phyloP scores from a whole-genome alignment of 192 early-diverging fungal genomes.

The Piromyces finnis region DNA sequence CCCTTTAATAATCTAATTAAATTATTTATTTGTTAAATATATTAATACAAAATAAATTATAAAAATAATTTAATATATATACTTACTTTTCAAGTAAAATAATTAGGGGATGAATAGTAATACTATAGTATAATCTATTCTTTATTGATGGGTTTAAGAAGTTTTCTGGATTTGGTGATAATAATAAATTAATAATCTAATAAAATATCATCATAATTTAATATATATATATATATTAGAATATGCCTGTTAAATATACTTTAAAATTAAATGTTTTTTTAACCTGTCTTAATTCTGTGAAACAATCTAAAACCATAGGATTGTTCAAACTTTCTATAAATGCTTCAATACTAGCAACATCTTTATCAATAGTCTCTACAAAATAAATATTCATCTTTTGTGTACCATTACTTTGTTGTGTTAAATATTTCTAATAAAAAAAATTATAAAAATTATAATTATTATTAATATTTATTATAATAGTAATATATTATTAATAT shows the following conservation, averaged over 20 bases:
- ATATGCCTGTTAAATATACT: too few relatives aligned
- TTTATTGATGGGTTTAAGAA: conserved; percentile 43
- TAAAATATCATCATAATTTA: too few relatives aligned
- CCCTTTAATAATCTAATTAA: conserved; percentile 9
- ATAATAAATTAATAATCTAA: conserved; percentile 42
- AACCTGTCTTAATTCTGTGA: conserved; percentile 57
- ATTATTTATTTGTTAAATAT: conserved; percentile 1
- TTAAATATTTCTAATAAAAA: conserved; percentile 31
- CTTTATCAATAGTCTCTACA: conserved; percentile 40
- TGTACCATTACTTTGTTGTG: neutral
- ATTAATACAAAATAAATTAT: neutral
- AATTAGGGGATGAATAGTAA: conserved; percentile 41
- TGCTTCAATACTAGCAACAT: conserved; percentile 53
- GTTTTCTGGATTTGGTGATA: conserved; percentile 61
- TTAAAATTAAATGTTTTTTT: too few relatives aligned
- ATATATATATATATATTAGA: too few relatives aligned
- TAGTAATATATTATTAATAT: too few relatives aligned
- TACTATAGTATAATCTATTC: conserved; percentile 39
- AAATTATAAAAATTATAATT: conserved; percentile 32
- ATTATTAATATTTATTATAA: too few relatives aligned
- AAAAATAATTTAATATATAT: too few relatives aligned
- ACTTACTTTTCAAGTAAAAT: conserved; percentile 69
- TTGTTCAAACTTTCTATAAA: conserved; percentile 52
- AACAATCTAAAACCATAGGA: conserved; percentile 39
- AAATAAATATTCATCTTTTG: conserved; percentile 28